A percentile compares a stretch with the other conserved stretches of the same genome.
Conservation (phyloP, 2,329 filamentous ascomycete genomes). For the Fusarium kyushuense region DNA sequence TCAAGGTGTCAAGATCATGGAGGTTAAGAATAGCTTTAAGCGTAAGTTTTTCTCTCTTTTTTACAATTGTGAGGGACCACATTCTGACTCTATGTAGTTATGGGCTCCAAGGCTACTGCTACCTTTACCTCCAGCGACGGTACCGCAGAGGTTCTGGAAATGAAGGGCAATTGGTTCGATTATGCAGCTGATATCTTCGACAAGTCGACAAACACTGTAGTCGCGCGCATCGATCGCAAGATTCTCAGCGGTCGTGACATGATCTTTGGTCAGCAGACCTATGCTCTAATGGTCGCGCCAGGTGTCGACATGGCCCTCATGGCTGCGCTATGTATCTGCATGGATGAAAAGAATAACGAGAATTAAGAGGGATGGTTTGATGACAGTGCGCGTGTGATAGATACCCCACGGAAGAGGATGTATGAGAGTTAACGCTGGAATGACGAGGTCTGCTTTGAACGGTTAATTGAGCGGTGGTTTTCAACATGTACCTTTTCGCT, state of each 20-base stretch:
- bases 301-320: conserved; percentile 75
- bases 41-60: conserved; percentile 55
- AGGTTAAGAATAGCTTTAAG: conserved; percentile 67
- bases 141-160: conserved; percentile 60
- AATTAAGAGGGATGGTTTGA: neutral
- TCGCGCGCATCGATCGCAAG: conserved; percentile 71
- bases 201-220: conserved; percentile 60
- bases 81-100: conserved; percentile 54
- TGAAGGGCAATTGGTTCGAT: conserved; percentile 73
- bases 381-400: conserved; percentile 1
- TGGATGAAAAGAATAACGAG: conserved; percentile 72
- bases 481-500: neutral
- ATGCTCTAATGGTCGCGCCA: conserved; percentile 72
- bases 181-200: conserved; percentile 68
- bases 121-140: conserved; percentile 66
- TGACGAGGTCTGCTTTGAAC: neutral
- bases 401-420: conserved; percentile 13
- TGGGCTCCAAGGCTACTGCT: conserved; percentile 66
- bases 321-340: conserved; percentile 73
- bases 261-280: conserved; percentile 72
- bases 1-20: conserved; percentile 61
- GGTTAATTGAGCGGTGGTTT: neutral
- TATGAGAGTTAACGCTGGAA: neutral
- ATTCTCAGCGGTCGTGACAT: conserved; percentile 69
- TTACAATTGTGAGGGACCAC: no score